Base-by-base conservation (phyloP, 176 grass and related monocot species). In the Cenchrus purpureus region DNA sequence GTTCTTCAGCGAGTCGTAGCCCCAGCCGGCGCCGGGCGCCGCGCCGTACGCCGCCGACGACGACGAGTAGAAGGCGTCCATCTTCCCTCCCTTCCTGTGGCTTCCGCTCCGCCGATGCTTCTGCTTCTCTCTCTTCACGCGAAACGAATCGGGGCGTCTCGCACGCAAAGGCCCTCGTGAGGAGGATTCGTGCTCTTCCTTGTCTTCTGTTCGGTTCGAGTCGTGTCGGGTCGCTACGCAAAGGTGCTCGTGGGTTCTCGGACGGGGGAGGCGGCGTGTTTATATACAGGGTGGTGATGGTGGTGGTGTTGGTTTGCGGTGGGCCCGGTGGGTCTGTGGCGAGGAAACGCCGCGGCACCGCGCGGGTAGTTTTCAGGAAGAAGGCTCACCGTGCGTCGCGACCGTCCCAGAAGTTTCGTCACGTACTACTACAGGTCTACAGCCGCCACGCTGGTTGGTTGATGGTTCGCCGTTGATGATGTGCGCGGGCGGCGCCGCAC, bases 1-100 rank as follows among this genome's bases (percentile, higher is more conserved):
- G 82, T 95, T 93, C 85, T 98, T 98, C 6, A 95, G 77, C 37
- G 95, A 90, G 69, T 95, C 87, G 74, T 86, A 67, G 56, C 71
- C 73, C 89, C 89, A 93, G 0, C 81, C 68, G 0, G 57, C 51
- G 63, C 59, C 7, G 0, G 50, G 29, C 54, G 79, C 86, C 40
- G 37, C 58, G 60, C 78, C 69, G 60, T 81, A 81, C 25, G 60
- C 81, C 55, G 82, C 32, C 75, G 91, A 81, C 20, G 66, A 60
- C 11, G 20, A 50, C 65, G 84, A 79, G 79, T 78, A 90, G 89
- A 87, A 98, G 29, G 79, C 71, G 71, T 89, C 89, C 95, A 98
- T 98, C 67, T 57, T 37, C 48, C 58, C 43, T 11, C 20, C 17
- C 57, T 22, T 7, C 9, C 11, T 10, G 10, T 11, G 10, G 37